phyloP scores from a whole-genome alignment of 148 eudicot species.

The Nepenthes mirabilis region DNA sequence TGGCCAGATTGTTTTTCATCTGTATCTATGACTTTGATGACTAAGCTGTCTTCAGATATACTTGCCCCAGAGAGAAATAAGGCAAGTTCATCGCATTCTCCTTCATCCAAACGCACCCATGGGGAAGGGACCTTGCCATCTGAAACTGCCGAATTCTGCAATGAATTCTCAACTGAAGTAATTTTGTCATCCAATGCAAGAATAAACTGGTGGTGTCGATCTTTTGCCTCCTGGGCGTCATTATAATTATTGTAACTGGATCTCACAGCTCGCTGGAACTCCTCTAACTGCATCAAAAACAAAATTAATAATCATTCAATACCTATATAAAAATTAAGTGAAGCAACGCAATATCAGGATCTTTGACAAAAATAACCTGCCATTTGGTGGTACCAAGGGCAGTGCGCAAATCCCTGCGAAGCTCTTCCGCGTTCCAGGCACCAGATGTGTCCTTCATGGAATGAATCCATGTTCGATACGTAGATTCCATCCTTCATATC shows the following conservation, averaged over 20 bases:
- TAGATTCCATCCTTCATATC: slow-evolving; percentile 66
- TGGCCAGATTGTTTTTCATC: slow-evolving; percentile 10
- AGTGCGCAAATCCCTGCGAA: slow-evolving; percentile 52
- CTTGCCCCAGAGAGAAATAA: slow-evolving; percentile 51
- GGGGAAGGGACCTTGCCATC: slow-evolving; percentile 40
- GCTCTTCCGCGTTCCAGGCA: slow-evolving; percentile 43
- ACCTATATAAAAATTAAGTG: not conserved
- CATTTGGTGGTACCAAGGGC: slow-evolving; percentile 76
- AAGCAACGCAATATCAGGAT: not conserved
- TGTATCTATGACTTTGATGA: slow-evolving; percentile 9
- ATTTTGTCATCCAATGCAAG: slow-evolving; percentile 52
- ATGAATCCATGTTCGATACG: slow-evolving; percentile 72
- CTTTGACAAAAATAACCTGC: slow-evolving; percentile 40
- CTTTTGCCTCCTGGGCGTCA: slow-evolving; percentile 41
- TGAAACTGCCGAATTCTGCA: slow-evolving; percentile 28
- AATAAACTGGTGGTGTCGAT: slow-evolving; percentile 53
- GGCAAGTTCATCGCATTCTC: slow-evolving; percentile 62
- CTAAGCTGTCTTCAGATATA: slow-evolving; percentile 10
- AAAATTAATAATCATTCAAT: slow-evolving; percentile 1
- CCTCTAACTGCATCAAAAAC: slow-evolving; percentile 48
- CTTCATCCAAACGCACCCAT: slow-evolving; percentile 65
- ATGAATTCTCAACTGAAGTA: slow-evolving; percentile 31
- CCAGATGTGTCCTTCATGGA: slow-evolving; percentile 37
- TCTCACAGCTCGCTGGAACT: slow-evolving; percentile 62
- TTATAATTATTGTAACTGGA: slow-evolving; percentile 29